These are phyloP conservation scores for Saccharomycopsis amapae DNA, from an alignment of 805 yeast genomes.

Conservation along the genomic window DNA sequence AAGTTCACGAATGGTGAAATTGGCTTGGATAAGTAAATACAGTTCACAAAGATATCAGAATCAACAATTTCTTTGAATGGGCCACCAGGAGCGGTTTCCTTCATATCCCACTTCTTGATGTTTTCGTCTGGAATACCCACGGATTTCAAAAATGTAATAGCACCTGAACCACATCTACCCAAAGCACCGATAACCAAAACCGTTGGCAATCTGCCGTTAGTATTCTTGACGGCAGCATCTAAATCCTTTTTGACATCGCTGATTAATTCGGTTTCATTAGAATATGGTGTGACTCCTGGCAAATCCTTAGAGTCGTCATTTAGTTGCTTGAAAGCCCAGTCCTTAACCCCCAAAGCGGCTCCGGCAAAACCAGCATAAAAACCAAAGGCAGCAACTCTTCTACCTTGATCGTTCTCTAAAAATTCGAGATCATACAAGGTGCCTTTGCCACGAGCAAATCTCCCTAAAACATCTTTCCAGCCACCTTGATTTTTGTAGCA, in stretches of 20 bases:
- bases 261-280: slow-evolving; percentile 69
- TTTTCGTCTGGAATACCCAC: slow-evolving; percentile 83
- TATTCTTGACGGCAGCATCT: slow-evolving; percentile 39
- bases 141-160: slow-evolving; percentile 72
- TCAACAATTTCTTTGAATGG: slow-evolving; percentile 88
- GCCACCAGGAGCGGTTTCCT: slow-evolving; percentile 94
- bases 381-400: slow-evolving; percentile 99
- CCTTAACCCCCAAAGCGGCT: slow-evolving; percentile 91
- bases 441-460: slow-evolving; percentile 92
- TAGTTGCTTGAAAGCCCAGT: slow-evolving; percentile 88
- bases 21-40: slow-evolving; percentile 89
- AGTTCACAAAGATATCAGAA: slow-evolving; percentile 87
- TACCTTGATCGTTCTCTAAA: slow-evolving; percentile 86
- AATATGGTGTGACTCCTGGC: slow-evolving; percentile 76
- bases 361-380: slow-evolving; percentile 99
- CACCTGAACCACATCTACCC: slow-evolving; percentile 99
- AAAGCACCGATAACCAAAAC: slow-evolving; percentile 92
- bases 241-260: slow-evolving; percentile 59
- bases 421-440: slow-evolving; percentile 90
- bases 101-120: slow-evolving; percentile 91
- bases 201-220: slow-evolving; percentile 60
- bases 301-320: slow-evolving; percentile 54
- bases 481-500: slow-evolving; percentile 98
- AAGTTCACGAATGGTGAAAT: slow-evolving; percentile 84
- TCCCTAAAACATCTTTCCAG: slow-evolving; percentile 82